Conservation (phyloP, 2,329 filamentous ascomycete species). For the Neocucurbitaria cava region DNA sequence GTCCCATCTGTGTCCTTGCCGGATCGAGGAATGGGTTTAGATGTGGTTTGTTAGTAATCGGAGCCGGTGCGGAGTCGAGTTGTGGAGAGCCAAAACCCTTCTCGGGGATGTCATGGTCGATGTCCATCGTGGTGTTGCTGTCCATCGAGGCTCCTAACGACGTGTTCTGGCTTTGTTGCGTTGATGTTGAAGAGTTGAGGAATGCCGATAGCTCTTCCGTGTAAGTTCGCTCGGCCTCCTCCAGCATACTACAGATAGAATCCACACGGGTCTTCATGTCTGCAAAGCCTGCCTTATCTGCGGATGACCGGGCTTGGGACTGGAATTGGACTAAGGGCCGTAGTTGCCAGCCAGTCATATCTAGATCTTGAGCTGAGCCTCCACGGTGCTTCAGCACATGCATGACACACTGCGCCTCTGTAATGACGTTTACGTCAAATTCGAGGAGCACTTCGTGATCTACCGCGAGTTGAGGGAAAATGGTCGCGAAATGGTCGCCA, state of each 20-base stretch:
- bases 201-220: background rate
- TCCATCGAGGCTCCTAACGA: background rate
- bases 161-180: background rate
- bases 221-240: background rate
- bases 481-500: background rate
- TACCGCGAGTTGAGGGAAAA: background rate
- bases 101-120: background rate
- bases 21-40: background rate
- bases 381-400: background rate
- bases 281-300: background rate
- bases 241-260: background rate
- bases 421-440: background rate
- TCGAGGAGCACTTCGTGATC: background rate
- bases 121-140: background rate
- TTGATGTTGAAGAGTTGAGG: background rate
- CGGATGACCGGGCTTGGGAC: background rate
- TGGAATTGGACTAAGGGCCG: background rate
- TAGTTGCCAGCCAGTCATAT: background rate
- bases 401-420: background rate
- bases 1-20: background rate
- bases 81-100: background rate
- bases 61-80: background rate
- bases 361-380: background rate
- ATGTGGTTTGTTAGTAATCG: background rate
- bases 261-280: background rate